phyloP scores from a whole-genome alignment of 495 filamentous ascomycete genomes.

The Tuber umbilicatum region DNA sequence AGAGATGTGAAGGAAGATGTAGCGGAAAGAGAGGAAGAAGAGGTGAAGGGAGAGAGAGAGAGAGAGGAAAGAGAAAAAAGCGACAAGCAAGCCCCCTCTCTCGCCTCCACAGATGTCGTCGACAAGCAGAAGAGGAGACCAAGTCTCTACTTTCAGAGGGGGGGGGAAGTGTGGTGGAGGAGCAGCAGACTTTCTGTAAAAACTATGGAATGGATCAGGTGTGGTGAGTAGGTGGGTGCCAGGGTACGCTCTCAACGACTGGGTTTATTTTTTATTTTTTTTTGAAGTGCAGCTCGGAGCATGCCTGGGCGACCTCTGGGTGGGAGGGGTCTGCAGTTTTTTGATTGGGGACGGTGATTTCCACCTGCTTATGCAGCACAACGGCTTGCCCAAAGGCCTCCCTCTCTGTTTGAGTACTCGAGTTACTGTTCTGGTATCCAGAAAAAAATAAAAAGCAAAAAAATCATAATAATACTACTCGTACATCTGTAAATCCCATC shows the following conservation, averaged over 20 bases:
- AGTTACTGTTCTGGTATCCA: neutral
- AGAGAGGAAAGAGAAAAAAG: neutral
- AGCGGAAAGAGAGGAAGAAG: slow-evolving; percentile 33
- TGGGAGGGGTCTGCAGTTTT: neutral
- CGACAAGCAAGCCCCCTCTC: slow-evolving; percentile 3
- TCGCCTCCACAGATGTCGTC: neutral
- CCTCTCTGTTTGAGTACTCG: too few species aligned
- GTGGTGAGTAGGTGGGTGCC: neutral
- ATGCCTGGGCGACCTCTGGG: neutral
- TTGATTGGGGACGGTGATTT: slow-evolving; percentile 1
- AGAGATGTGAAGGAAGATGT: slow-evolving; percentile 12
- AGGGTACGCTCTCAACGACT: neutral
- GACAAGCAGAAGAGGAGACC: neutral
- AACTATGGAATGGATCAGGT: neutral
- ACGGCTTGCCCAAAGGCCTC: neutral
- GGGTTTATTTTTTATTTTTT: neutral
- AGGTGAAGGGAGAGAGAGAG: slow-evolving; percentile 38
- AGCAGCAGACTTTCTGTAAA: neutral
- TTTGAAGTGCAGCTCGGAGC: neutral
- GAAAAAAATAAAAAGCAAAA: neutral
- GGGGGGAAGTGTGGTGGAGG: neutral
- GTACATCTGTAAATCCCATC: neutral
- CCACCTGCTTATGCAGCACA: slow-evolving; percentile 1
- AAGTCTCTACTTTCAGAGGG: neutral
- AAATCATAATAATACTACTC: neutral